Percentiles rank a stretch among this genome's conserved stretches.
Evolutionary conservation across 2,329 filamentous ascomycete genomes (phyloP).

Genomic region (Curvularia spicifera): DNA sequence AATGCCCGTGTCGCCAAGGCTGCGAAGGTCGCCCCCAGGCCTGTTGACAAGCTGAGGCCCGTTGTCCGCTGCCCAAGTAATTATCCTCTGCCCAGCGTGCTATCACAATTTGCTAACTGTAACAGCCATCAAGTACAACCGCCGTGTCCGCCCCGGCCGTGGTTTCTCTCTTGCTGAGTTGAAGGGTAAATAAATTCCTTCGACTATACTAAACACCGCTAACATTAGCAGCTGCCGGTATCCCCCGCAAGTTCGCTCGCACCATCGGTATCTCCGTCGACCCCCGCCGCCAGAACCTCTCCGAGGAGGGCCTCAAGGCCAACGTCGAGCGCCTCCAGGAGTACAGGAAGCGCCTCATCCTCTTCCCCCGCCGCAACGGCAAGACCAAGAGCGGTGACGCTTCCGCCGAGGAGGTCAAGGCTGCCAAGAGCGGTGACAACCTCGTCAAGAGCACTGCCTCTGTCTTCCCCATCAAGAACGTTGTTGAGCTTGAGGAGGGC

Average conservation of each 20-base stretch:
- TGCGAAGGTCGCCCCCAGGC: constrained; percentile 91
- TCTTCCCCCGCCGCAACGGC: constrained; percentile 95
- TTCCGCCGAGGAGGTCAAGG: constrained; percentile 79
- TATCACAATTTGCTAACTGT: not conserved
- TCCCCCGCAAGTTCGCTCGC: constrained; percentile 89
- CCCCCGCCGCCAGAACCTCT: constrained; percentile 93
- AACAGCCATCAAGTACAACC: constrained; percentile 69
- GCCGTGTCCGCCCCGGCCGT: constrained; percentile 92
- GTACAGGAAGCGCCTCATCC: constrained; percentile 94
- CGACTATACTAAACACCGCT: constrained; percentile 12
- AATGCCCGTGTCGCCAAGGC: constrained; percentile 93
- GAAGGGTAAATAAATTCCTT: constrained; percentile 71
- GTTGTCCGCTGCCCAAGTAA: constrained; percentile 85
- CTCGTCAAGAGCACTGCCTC: constrained; percentile 61
- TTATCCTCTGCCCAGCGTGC: not conserved
- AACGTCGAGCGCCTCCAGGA: constrained; percentile 98
- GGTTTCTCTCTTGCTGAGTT: constrained; percentile 97
- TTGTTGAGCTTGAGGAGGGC: constrained; percentile 77
- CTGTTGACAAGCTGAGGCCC: constrained; percentile 95
- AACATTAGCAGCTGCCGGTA: constrained; percentile 79
- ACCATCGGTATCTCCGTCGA: constrained; percentile 98
- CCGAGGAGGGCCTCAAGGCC: constrained; percentile 89
- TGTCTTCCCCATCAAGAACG: constrained; percentile 75
- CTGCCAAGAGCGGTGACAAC: constrained; percentile 64
- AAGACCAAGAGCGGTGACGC: constrained; percentile 91